Percentiles rank a stretch among this genome's conserved stretches.
Conservation (phyloP, 2,329 filamentous ascomycete species). For the Cladophialophora psammophila region DNA sequence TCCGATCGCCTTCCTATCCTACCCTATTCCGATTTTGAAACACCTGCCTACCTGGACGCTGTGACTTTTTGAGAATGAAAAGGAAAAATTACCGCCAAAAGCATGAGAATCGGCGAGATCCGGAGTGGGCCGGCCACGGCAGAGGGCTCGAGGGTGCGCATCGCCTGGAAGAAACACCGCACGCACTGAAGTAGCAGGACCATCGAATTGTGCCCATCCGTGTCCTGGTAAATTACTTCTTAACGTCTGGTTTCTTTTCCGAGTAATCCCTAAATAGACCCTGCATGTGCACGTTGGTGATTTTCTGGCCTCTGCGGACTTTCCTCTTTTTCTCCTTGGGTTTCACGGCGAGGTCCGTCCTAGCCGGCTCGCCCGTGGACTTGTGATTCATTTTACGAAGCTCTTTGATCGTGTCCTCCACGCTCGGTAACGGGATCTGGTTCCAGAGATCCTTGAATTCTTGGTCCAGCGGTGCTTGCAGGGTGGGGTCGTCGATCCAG, state of each 20-base stretch:
- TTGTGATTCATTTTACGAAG: slow-evolving; percentile 80
- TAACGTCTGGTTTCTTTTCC: slow-evolving; percentile 12
- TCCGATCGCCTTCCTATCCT: too few species aligned
- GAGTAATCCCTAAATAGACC: slow-evolving; percentile 39
- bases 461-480: slow-evolving; percentile 76
- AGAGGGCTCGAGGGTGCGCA: background rate
- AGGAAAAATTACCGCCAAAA: too few species aligned
- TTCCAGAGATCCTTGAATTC: slow-evolving; percentile 88
- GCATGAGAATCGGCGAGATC: too few species aligned
- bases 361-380: slow-evolving; percentile 81
- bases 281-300: slow-evolving; percentile 86
- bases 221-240: slow-evolving; percentile 7
- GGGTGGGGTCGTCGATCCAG: slow-evolving; percentile 84
- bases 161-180: background rate
- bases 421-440: slow-evolving; percentile 76
- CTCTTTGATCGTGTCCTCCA: slow-evolving; percentile 75
- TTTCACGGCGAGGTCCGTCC: slow-evolving; percentile 58
- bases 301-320: slow-evolving; percentile 75
- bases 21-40: background rate
- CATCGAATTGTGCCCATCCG: background rate
- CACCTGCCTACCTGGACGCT: background rate
- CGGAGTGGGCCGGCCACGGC: background rate
- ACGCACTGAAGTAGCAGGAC: background rate
- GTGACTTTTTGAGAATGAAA: too few species aligned
- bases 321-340: slow-evolving; percentile 75